Conservation (phyloP, 352 stramenopile species). For the Globisporangium mamillatum region DNA sequence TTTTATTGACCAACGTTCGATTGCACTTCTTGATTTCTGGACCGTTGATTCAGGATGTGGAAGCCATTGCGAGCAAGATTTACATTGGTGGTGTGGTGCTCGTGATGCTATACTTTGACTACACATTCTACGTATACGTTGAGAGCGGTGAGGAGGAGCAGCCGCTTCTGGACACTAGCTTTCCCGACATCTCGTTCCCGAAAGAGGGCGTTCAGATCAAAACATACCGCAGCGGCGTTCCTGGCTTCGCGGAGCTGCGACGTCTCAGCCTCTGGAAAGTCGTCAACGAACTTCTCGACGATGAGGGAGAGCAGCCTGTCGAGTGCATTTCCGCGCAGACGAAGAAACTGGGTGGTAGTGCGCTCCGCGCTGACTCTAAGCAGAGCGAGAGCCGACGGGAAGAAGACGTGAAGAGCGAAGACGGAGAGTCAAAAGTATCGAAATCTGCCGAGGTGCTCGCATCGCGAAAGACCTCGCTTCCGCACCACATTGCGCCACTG, state of each 20-base stretch:
- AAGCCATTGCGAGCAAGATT: conserved; percentile 93
- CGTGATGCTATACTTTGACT: conserved; percentile 91
- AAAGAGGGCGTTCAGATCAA: conserved; percentile 84
- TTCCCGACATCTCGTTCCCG: conserved; percentile 91
- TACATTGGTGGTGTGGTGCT: conserved; percentile 91
- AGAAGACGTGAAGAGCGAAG: conserved; percentile 52
- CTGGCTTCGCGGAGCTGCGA: conserved; percentile 58
- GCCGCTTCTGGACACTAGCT: conserved; percentile 91
- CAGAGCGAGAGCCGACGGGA: conserved; percentile 50
- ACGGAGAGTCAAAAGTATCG: conserved; percentile 42
- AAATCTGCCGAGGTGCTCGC: conserved; percentile 27
- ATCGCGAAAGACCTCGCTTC: conserved; percentile 62
- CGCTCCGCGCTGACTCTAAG: conserved; percentile 46
- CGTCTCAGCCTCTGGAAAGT: conserved; percentile 83
- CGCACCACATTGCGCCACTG: conserved; percentile 76
- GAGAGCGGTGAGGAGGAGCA: conserved; percentile 88
- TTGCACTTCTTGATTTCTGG: not conserved
- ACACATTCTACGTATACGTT: conserved; percentile 91
- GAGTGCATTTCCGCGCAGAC: conserved; percentile 23
- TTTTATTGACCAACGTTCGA: not conserved
- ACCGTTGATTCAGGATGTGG: conserved; percentile 63
- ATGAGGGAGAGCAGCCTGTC: conserved; percentile 23
- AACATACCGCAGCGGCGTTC: conserved; percentile 73
- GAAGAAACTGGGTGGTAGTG: conserved; percentile 11
- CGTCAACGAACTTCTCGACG: conserved; percentile 58